Evolutionary conservation across 352 stramenopile species (phyloP), one percentile per base, ranked within the genome.

Genomic region (Blastocystis sp.): DNA sequence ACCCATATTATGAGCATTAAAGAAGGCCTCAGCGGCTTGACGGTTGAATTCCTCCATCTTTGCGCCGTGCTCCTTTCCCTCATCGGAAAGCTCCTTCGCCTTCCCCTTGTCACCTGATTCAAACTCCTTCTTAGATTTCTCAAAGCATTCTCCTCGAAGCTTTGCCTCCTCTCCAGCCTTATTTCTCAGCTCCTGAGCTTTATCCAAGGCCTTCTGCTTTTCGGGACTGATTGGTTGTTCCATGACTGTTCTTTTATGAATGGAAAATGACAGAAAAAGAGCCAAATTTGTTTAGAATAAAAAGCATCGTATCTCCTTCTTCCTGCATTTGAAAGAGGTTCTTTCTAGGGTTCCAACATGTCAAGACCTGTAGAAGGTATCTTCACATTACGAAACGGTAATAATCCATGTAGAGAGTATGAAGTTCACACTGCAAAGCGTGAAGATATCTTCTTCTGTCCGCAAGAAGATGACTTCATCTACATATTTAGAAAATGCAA

Each of bases 91-190:
- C 27, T 56, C 9, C 66, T 78, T 78, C 1, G 66, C 66, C 46
- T 78, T 78, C 16, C 19, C 66, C 66, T 78, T 78, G 66, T 78
- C 66, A 37, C 66, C 66, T 37, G 12, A 43, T 32, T 78, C 66
- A 58, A 78, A 78, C 42, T 78, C 66, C 42, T 78, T 78, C 66
- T 78, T 78, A 37, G 66, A 78, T 32, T 78, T 19, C 21, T 78
- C 66, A 32, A 78, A 78, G 27, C 66, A 78, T 16, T 56, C 42
- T 19, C 66, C 66, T 78, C 66, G 35, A 7, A 56, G 24, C 37
- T 58, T 78, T 11, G 66, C 66, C 27, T 78, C 66, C 46, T 78
- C 37, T 78, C 66, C 66, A 11, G 66, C 66, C 39, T 78, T 56
- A 59, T 78, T 49, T 19, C 66, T 7, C 24, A 78, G 39, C 42